A percentile compares a stretch with the other conserved stretches of the same genome.
Evolutionary conservation across 2,329 filamentous ascomycete species (phyloP).

Genomic region (Colletotrichum godetiae): DNA sequence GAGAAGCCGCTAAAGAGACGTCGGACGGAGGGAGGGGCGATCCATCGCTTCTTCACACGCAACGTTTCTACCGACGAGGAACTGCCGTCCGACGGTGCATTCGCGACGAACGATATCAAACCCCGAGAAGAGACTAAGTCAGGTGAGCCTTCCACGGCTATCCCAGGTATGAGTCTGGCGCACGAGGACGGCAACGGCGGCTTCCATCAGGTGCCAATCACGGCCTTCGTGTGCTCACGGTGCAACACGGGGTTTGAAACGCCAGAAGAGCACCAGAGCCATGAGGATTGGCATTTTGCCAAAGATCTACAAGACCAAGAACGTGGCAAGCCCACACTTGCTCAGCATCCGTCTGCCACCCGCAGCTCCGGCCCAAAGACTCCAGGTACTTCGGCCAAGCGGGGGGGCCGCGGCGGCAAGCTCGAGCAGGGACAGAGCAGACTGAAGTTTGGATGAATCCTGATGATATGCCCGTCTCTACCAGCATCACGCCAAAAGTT

Average conservation of each 20-base stretch:
- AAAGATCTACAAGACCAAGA: slow-evolving; percentile 80
- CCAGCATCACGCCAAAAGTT: slow-evolving; percentile 15
- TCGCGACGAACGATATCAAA: slow-evolving; percentile 12
- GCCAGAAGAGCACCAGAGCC: slow-evolving; percentile 73
- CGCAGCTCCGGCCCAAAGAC: slow-evolving; percentile 44
- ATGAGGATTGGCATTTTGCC: slow-evolving; percentile 95
- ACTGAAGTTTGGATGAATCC: slow-evolving; percentile 67
- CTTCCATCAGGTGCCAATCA: slow-evolving; percentile 45
- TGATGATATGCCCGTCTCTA: neutral
- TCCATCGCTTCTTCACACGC: slow-evolving; percentile 69
- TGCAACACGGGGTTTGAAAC: slow-evolving; percentile 73
- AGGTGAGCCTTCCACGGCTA: neutral
- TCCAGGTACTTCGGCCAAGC: slow-evolving; percentile 53
- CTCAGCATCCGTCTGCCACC: slow-evolving; percentile 46
- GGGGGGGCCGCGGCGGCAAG: slow-evolving; percentile 46
- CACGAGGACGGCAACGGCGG: neutral
- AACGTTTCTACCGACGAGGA: slow-evolving; percentile 45
- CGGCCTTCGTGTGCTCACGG: slow-evolving; percentile 66
- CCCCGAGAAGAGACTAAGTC: slow-evolving; percentile 35
- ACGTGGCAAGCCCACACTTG: slow-evolving; percentile 61
- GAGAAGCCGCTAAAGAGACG: slow-evolving; percentile 51
- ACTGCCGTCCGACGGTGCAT: slow-evolving; percentile 38
- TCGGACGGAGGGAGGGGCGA: slow-evolving; percentile 60
- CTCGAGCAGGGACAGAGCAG: slow-evolving; percentile 70
- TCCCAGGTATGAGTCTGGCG: neutral